Conservation (phyloP, 148 eudicot species). For the Fallopia convolvulus region DNA sequence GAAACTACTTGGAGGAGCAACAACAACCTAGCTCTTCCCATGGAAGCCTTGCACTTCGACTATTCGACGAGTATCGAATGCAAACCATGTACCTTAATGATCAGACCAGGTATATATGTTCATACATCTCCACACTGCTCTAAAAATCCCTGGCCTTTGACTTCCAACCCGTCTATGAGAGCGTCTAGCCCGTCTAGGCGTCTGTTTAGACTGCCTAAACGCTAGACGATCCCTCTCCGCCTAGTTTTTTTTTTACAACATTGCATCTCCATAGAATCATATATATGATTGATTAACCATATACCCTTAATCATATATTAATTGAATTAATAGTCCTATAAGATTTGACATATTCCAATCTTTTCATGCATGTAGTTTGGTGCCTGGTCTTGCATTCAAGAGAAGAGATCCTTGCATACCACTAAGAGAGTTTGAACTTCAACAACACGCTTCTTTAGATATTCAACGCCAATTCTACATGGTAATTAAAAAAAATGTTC, state of each 20-base stretch:
- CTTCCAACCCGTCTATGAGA: too few species aligned
- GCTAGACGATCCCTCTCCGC: too few species aligned
- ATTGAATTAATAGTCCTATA: too few species aligned
- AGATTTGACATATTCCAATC: neutral
- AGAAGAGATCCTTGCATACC: conserved; percentile 33
- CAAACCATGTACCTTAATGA: conserved; percentile 13
- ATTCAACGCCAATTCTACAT: conserved; percentile 60
- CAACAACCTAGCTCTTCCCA: conserved; percentile 37
- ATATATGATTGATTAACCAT: neutral
- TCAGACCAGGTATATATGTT: conserved; percentile 17
- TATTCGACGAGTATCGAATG: conserved; percentile 45
- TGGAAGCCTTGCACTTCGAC: conserved; percentile 27
- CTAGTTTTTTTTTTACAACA: too few species aligned
- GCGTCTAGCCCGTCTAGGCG: too few species aligned
- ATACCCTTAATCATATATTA: too few species aligned
- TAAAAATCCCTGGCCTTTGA: too few species aligned
- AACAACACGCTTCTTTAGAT: conserved; percentile 27
- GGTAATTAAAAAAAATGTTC: conserved; percentile 30
- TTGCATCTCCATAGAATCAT: neutral
- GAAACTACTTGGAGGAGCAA: conserved; percentile 6
- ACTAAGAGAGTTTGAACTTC: conserved; percentile 50
- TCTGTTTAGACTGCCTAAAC: too few species aligned
- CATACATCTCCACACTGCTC: too few species aligned
- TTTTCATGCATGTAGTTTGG: conserved; percentile 25
- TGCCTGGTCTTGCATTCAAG: conserved; percentile 80